A percentile compares a stretch with the other conserved stretches of the same genome.
Conservation (phyloP, 768 basidiomycete species). For the Symmetrospora coprosmae region DNA sequence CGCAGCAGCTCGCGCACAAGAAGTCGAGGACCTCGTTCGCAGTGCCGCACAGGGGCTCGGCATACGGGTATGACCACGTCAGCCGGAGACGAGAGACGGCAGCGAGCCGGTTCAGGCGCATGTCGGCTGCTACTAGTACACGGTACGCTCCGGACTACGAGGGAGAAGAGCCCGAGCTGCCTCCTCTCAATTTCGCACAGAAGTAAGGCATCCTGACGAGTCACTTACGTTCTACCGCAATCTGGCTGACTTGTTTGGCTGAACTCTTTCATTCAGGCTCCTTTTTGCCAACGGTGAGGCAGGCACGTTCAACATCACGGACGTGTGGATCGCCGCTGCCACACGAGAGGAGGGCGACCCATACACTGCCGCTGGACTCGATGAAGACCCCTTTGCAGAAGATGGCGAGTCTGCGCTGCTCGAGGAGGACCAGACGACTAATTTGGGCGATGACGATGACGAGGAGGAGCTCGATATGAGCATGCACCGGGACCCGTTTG, state of each 20-base stretch:
- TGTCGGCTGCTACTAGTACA: conserved; percentile 27
- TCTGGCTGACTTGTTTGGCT: neutral
- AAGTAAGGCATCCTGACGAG: conserved; percentile 51
- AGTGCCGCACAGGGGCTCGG: conserved; percentile 22
- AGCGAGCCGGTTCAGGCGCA: conserved; percentile 7
- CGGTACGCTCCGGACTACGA: conserved; percentile 31
- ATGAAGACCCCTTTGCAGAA: conserved; percentile 26
- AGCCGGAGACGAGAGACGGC: conserved; percentile 22
- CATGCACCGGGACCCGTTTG: too few relatives aligned
- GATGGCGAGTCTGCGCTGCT: too few relatives aligned
- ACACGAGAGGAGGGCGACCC: conserved; percentile 43
- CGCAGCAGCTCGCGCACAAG: conserved; percentile 15
- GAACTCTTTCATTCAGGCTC: conserved; percentile 14
- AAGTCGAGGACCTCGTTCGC: conserved; percentile 10
- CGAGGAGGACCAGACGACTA: too few relatives aligned
- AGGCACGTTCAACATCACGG: conserved; percentile 83
- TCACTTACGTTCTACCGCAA: conserved; percentile 25
- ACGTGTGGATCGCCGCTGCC: conserved; percentile 93
- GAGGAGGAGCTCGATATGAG: too few relatives aligned
- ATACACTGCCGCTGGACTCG: conserved; percentile 24
- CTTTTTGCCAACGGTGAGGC: conserved; percentile 62
- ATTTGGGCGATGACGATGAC: conserved; percentile 37
- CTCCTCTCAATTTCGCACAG: conserved; percentile 67
- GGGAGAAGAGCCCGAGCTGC: conserved; percentile 20
- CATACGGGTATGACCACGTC: conserved; percentile 28